Evolutionary conservation across 2,329 filamentous ascomycete genomes (phyloP), one percentile per base, ranked within the genome.

Genomic region (Aspergillus flavus): DNA sequence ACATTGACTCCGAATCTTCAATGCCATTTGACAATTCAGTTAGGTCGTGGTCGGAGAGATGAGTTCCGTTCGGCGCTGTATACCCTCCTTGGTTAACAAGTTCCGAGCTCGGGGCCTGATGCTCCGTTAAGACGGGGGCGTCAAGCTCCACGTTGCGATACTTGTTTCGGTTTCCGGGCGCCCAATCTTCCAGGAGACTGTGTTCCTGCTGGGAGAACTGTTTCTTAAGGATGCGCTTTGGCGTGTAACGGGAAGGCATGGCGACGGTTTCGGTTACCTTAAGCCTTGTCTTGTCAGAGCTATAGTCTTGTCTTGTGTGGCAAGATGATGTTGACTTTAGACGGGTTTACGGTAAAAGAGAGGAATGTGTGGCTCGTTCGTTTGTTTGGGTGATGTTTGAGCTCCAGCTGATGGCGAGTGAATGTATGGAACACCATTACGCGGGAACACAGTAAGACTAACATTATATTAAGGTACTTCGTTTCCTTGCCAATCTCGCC

Each of bases 1-100:
- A 57, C 43, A 41, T 57, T 14, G 48, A 9, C 30, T 64, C 57
- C 28, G 4, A 11, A 12, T 52, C 9, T 28, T 61, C 69, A 36
- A 68, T 62, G 58, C 70, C 71, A 48, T 50, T 28, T 19, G 64
- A 64, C 41, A 68, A 50, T 60, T 58, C 68, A 34, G 43, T 48
- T 57, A 71, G 50, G 23, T 70, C 64, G 12, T 50, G 43, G 10
- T 56, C 57, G 45, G 58, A 59, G 59, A 73, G 59, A 23, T 60
- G 63, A 58, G 61, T 64, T 34, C 73, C 71, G 59, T 66, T 71
- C 50, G 71, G 71, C 32, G 71, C 68, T 56, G 57, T 69, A 62
- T 72, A 73, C 19, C 50, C 43, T 46, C 32, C 30, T 12, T 28
- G 21, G 19, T 56, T 34, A 16, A 69, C 11, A 63, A 43, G 2